Base-by-base conservation (phyloP, 192 early-diverging fungal genomes). In the Phlyctochytrium arcticum region DNA sequence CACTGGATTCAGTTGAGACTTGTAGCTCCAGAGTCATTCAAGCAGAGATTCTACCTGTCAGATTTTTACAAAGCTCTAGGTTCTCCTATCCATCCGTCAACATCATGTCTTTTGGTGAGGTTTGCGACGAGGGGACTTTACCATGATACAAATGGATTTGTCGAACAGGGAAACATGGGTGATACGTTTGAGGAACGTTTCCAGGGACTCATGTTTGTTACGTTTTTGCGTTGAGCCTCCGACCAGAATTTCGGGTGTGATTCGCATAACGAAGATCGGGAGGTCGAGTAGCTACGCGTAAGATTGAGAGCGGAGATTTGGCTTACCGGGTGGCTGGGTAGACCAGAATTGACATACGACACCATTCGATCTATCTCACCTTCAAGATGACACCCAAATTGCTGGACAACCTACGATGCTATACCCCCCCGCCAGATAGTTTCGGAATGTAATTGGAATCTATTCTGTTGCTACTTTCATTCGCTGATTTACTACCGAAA, bases 131-230 rank as follows among this genome's bases (percentile, higher is more conserved):
- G 19, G 50, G 19, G 30, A 21, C 29, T 17, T 35, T 62, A 74
- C 74, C 73, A 81, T 79, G 9, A 61, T 31, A 29, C 55, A 63
- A 50, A 82, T 71, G 12, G 68, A 73, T 54, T 67, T 73, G 10
- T 65, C 69, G 26, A 70, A 67, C 24, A 82, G 57, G 0, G 78
- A 74, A 10, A 80, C 61, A 59, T 81, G 80, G 1, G 68, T 80
- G 39, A 77, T 63, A 15, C 78, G 62, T 29, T 51, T 19, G 33
- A 80, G 54, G 62, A 79, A 81, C n/a, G 61, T 60, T 31, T 78
- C 78, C 4, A 62, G 50, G 5, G 48, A 39, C 58, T 81, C 76
- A 23, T 35, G 37, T 37, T 54, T 64, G 27, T 12, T 60, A 32
- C 67, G 62, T 61, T 74, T 81, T 36, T 71, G 65, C 23, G 75